Percentiles rank a stretch among this genome's conserved stretches.
phyloP scores from a whole-genome alignment of 192 early-diverging fungal genomes.

The Coemansia sp. region DNA sequence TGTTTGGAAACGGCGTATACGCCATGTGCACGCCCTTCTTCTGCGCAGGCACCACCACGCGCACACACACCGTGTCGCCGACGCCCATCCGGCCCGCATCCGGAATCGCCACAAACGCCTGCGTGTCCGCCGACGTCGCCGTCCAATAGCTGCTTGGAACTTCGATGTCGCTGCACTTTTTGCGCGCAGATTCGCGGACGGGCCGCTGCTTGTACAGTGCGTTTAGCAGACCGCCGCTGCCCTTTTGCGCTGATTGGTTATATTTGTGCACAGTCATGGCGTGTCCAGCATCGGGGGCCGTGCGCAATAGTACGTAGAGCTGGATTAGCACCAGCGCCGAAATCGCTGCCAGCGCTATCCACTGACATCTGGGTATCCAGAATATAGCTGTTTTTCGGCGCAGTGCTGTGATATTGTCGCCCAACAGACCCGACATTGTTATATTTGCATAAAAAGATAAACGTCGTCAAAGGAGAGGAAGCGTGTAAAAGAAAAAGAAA shows the following conservation, averaged over 20 bases:
- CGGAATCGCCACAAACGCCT: slow-evolving; percentile 18
- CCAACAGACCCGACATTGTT: no score
- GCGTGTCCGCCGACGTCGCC: neutral
- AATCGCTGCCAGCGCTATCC: no score
- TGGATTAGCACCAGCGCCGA: no score
- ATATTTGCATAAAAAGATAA: no score
- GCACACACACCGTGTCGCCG: slow-evolving; percentile 41
- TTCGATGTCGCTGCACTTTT: neutral
- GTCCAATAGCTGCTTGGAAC: neutral
- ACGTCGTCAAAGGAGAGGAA: no score
- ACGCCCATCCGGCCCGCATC: neutral
- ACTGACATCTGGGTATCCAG: no score
- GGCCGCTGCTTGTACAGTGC: neutral
- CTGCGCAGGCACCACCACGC: slow-evolving; percentile 44
- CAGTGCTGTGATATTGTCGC: no score
- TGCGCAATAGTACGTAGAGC: neutral
- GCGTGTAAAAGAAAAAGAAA: no score
- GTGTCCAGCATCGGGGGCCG: neutral
- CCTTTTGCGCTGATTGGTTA: neutral
- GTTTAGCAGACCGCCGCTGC: neutral
- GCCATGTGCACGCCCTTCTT: neutral
- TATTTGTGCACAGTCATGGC: neutral
- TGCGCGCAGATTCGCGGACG: neutral
- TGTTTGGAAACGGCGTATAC: slow-evolving; percentile 20
- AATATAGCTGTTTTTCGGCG: no score